These are phyloP conservation scores for Fusarium zealandicum DNA, from an alignment of 2,329 filamentous ascomycete species.

Conservation along the genomic window DNA sequence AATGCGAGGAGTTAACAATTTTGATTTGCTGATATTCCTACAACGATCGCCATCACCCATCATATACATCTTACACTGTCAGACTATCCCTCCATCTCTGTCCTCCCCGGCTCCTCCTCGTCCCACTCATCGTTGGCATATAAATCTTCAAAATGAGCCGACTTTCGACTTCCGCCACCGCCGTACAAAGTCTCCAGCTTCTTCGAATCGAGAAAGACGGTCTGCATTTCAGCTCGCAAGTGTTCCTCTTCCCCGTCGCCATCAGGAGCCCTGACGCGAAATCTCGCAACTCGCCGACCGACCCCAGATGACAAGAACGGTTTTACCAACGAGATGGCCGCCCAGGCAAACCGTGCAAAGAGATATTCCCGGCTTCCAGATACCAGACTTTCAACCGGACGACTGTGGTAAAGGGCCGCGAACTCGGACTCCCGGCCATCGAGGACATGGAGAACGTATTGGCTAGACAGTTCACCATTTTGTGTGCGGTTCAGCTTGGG, in stretches of 20 bases:
- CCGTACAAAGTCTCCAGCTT: constrained; percentile 23
- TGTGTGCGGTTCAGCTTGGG: constrained; percentile 7
- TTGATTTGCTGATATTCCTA: not conserved
- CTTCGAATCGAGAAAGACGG: constrained; percentile 20
- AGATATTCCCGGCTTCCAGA: constrained; percentile 27
- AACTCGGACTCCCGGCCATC: constrained; percentile 27
- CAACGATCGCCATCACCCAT: not conserved
- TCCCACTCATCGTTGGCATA: constrained; percentile 34
- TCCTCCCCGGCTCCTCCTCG: constrained; percentile 16
- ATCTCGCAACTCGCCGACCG: constrained; percentile 13
- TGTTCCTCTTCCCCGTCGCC: constrained; percentile 21
- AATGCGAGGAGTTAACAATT: too few relatives aligned
- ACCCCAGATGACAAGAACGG: constrained; percentile 28
- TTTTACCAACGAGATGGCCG: constrained; percentile 17
- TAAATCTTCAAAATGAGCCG: constrained; percentile 11
- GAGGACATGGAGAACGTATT: constrained; percentile 21
- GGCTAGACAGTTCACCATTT: constrained; percentile 1
- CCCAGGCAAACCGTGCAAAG: constrained; percentile 25
- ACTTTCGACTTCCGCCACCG: not conserved
- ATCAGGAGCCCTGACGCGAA: constrained; percentile 7
- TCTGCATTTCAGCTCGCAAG: constrained; percentile 21
- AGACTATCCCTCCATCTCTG: constrained; percentile 28
- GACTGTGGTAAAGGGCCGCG: constrained; percentile 24
- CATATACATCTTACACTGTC: not conserved
- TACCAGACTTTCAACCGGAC: constrained; percentile 3